Evolutionary conservation across 2,329 filamentous ascomycete genomes (phyloP).

Genomic region (Cephalotrichum gorgonifer): DNA sequence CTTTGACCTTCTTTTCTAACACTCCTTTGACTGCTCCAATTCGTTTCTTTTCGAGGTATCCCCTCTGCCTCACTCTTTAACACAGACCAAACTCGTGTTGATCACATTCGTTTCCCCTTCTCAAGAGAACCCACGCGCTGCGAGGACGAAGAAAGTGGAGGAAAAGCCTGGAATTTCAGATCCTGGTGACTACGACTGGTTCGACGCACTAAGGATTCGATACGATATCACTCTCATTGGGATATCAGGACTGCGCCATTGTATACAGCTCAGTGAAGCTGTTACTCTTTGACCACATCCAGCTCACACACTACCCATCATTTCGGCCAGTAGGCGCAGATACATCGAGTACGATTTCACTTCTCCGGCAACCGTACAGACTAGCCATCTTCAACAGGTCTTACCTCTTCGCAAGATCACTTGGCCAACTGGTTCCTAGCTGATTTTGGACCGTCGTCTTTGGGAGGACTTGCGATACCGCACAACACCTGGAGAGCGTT

Average conservation of each 20-base stretch:
- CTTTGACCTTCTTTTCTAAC: slow-evolving; percentile 2
- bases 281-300: too few species aligned
- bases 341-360: neutral
- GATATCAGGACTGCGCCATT: too few species aligned
- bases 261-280: too few species aligned
- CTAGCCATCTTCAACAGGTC: neutral
- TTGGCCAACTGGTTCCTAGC: neutral
- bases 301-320: neutral
- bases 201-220: neutral
- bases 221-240: neutral
- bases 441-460: neutral
- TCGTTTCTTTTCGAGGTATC: neutral
- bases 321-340: neutral
- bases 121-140: neutral
- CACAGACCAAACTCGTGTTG: neutral
- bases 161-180: neutral
- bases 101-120: slow-evolving; percentile 4
- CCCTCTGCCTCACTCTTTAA: neutral
- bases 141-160: neutral
- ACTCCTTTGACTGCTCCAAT: neutral
- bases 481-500: neutral
- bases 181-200: neutral
- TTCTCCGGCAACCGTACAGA: neutral
- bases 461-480: neutral
- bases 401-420: neutral